Conservation (phyloP, 2,329 filamentous ascomycete genomes). For the Pestalotiopsis sp. region DNA sequence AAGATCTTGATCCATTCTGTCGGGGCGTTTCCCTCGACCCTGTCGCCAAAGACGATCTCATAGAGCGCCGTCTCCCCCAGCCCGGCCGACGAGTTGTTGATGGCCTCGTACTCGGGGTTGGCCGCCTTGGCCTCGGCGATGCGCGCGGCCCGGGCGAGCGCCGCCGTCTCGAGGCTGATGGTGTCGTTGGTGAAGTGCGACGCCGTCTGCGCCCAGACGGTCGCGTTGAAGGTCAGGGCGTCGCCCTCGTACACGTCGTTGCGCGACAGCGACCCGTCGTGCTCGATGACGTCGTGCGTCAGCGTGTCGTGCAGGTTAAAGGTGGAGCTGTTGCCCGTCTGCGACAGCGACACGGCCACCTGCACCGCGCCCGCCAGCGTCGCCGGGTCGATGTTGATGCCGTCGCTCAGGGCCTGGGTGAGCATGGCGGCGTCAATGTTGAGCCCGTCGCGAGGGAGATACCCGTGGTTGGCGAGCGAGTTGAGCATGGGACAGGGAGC, state of each 20-base stretch:
- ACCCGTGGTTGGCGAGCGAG: slow-evolving; percentile 7
- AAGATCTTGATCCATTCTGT: neutral
- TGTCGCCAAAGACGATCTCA: neutral
- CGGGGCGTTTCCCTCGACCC: neutral
- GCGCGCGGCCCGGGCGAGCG: slow-evolving; percentile 19
- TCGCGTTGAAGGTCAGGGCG: slow-evolving; percentile 1
- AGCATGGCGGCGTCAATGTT: neutral
- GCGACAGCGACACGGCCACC: neutral
- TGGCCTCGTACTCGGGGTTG: slow-evolving; percentile 16
- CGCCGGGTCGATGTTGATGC: slow-evolving; percentile 7
- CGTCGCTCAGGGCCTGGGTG: neutral
- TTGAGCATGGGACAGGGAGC: slow-evolving; percentile 14
- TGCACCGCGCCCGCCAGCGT: neutral
- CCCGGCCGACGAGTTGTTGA: neutral
- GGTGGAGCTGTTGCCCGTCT: slow-evolving; percentile 1
- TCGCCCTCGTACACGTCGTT: neutral
- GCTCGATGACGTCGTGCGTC: neutral
- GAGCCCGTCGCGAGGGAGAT: slow-evolving; percentile 12
- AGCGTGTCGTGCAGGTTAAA: slow-evolving; percentile 13
- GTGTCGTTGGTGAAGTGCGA: slow-evolving; percentile 19
- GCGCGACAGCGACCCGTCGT: slow-evolving; percentile 1
- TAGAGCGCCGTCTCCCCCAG: neutral
- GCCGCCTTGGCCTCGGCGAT: slow-evolving; percentile 19
- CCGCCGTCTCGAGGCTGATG: slow-evolving; percentile 19
- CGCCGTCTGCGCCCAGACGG: slow-evolving; percentile 21